These are phyloP conservation scores for Pseudohalonectria lignicola DNA, from an alignment of 2,329 filamentous ascomycete species.

Conservation along the genomic window DNA sequence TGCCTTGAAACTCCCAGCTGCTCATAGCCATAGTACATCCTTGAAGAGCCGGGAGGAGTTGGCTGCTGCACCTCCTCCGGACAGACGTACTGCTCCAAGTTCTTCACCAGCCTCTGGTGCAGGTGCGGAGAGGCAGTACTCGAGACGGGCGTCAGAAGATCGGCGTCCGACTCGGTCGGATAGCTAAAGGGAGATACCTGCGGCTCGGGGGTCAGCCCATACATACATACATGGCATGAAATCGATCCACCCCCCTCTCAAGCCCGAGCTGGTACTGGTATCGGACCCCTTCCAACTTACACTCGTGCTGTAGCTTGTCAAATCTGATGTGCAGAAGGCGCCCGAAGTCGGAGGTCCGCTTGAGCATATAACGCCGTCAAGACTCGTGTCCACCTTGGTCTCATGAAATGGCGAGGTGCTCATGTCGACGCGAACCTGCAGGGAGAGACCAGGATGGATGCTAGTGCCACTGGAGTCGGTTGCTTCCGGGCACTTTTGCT, in stretches of 20 bases:
- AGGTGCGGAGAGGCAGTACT: slow-evolving; percentile 34
- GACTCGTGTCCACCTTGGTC: slow-evolving; percentile 8
- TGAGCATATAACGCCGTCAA: slow-evolving; percentile 6
- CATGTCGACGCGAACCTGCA: slow-evolving; percentile 17
- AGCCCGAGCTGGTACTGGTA: slow-evolving; percentile 7
- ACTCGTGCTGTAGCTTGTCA: slow-evolving; percentile 9
- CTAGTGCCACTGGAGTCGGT: not conserved
- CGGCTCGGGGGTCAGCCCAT: slow-evolving; percentile 9
- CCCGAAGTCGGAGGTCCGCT: slow-evolving; percentile 4
- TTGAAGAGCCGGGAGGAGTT: slow-evolving; percentile 35
- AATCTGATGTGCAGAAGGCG: slow-evolving; percentile 8
- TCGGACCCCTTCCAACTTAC: slow-evolving; percentile 1
- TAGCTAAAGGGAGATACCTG: slow-evolving; percentile 25
- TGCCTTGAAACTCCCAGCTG: slow-evolving; percentile 27
- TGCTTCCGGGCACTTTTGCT: not conserved
- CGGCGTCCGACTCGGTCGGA: slow-evolving; percentile 25
- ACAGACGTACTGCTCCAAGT: not conserved
- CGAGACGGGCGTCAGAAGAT: slow-evolving; percentile 40
- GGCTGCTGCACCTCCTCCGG: slow-evolving; percentile 24
- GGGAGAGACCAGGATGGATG: too few species aligned
- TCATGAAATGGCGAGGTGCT: slow-evolving; percentile 12
- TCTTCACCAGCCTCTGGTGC: slow-evolving; percentile 19
- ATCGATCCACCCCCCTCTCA: not conserved
- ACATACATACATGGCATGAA: not conserved
- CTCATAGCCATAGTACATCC: slow-evolving; percentile 33